phyloP scores from a whole-genome alignment of 2,329 filamentous ascomycete genomes.

The Colletotrichum lindemuthianum region DNA sequence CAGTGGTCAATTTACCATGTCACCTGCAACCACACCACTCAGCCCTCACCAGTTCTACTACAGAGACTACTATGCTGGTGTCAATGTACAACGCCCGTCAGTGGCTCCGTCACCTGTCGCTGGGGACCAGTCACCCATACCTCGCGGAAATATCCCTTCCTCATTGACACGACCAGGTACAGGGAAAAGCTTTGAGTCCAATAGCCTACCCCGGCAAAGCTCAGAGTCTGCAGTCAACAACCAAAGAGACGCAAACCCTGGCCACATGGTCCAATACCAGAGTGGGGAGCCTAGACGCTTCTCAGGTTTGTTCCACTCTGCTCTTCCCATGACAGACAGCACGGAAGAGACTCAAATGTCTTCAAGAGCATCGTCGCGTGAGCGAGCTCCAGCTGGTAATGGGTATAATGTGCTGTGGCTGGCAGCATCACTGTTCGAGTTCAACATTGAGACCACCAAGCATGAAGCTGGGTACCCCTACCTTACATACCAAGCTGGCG shows the following conservation, averaged over 20 bases:
- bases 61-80: constrained; percentile 61
- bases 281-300: constrained; percentile 63
- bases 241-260: constrained; percentile 65
- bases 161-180: constrained; percentile 65
- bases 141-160: constrained; percentile 46
- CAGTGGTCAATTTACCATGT: constrained; percentile 73
- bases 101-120: constrained; percentile 60
- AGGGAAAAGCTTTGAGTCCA: constrained; percentile 67
- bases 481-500: constrained; percentile 92
- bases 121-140: constrained; percentile 61
- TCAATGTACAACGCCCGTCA: constrained; percentile 46
- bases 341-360: constrained; percentile 63
- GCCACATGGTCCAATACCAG: constrained; percentile 60
- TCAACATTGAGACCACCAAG: constrained; percentile 93
- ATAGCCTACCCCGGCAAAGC: constrained; percentile 60
- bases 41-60: constrained; percentile 67
- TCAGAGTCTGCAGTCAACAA: constrained; percentile 58
- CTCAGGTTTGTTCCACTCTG: constrained; percentile 87
- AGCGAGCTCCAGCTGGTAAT: constrained; percentile 61
- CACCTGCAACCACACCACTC: constrained; percentile 60
- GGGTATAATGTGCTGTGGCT: constrained; percentile 85
- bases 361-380: constrained; percentile 69
- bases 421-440: constrained; percentile 94
- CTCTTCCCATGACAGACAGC: constrained; percentile 80
- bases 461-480: constrained; percentile 96